These are phyloP conservation scores for Pseudogymnoascus verrucosus DNA, from an alignment of 2,329 filamentous ascomycete species.

Conservation along the genomic window DNA sequence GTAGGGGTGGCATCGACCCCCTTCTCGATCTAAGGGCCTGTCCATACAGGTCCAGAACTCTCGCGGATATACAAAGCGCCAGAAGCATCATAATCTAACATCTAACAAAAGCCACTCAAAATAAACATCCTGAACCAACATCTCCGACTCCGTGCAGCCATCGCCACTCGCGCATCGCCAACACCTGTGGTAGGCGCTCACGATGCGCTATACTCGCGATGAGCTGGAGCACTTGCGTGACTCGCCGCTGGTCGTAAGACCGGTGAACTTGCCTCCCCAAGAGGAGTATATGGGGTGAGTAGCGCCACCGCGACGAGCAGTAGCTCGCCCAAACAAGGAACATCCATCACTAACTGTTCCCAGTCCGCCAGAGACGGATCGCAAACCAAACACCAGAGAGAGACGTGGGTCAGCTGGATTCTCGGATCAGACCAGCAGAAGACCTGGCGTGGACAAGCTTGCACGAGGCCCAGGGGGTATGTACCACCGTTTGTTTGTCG, in stretches of 20 bases:
- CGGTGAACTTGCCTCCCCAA: conserved; percentile 67
- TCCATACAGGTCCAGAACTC: background rate
- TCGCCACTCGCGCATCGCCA: background rate
- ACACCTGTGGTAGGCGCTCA: conserved; percentile 10
- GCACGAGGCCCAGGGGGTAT: conserved; percentile 50
- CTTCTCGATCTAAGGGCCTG: conserved; percentile 4
- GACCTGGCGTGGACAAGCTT: conserved; percentile 44
- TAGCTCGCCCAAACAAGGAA: background rate
- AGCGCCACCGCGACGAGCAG: background rate
- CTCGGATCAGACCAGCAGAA: conserved; percentile 35
- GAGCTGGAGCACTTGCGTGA: conserved; percentile 67
- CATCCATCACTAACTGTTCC: background rate
- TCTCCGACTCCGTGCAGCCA: background rate
- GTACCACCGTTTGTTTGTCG: conserved; percentile 23
- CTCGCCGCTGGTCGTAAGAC: conserved; percentile 78
- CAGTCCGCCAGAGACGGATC: background rate
- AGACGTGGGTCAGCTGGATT: conserved; percentile 13
- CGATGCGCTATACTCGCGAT: conserved; percentile 59
- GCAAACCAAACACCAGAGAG: conserved; percentile 8
- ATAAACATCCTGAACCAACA: background rate
- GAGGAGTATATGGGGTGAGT: conserved; percentile 94
- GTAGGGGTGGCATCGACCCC: conserved; percentile 5
- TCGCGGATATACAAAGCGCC: background rate
- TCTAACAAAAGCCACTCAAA: background rate
- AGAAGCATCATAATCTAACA: background rate